Percentiles rank a stretch among this genome's conserved stretches.
Evolutionary conservation across 2,329 filamentous ascomycete species (phyloP).

Genomic region (Lachnellula arida): DNA sequence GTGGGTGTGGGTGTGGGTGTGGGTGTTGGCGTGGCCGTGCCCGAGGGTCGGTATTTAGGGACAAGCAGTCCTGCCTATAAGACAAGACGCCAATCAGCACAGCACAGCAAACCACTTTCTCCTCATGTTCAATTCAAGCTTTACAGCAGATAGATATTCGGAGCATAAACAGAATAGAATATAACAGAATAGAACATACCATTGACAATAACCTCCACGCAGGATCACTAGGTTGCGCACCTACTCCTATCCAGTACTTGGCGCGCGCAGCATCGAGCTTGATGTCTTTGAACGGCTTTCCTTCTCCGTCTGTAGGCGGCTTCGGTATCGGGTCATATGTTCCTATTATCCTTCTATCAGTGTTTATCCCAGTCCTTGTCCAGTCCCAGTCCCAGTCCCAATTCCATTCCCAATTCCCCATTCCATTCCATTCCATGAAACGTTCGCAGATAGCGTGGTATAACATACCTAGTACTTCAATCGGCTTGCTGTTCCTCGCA

Average conservation of each 20-base stretch:
- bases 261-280: slow-evolving; percentile 76
- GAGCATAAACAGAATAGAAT: slow-evolving; percentile 7
- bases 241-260: slow-evolving; percentile 95
- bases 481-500: slow-evolving; percentile 78
- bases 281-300: slow-evolving; percentile 82
- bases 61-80: slow-evolving; percentile 30
- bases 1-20: background rate
- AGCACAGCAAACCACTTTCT: too few species aligned
- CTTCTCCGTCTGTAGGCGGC: slow-evolving; percentile 53
- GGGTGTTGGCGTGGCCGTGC: background rate
- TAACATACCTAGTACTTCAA: slow-evolving; percentile 74
- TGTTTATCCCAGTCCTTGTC: too few species aligned
- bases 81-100: too few species aligned
- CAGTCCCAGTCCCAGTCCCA: background rate
- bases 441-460: too few species aligned
- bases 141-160: background rate
- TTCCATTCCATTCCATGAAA: background rate
- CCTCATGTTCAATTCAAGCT: too few species aligned
- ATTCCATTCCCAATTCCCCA: too few species aligned
- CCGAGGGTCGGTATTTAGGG: slow-evolving; percentile 26
- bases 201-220: slow-evolving; percentile 82
- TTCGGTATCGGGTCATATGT: slow-evolving; percentile 68
- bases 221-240: slow-evolving; percentile 87
- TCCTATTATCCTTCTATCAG: slow-evolving; percentile 30
- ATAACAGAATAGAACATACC: slow-evolving; percentile 49